Evolutionary conservation across 768 basidiomycete genomes (phyloP).

Genomic region (Phlebiopsis gigantea): DNA sequence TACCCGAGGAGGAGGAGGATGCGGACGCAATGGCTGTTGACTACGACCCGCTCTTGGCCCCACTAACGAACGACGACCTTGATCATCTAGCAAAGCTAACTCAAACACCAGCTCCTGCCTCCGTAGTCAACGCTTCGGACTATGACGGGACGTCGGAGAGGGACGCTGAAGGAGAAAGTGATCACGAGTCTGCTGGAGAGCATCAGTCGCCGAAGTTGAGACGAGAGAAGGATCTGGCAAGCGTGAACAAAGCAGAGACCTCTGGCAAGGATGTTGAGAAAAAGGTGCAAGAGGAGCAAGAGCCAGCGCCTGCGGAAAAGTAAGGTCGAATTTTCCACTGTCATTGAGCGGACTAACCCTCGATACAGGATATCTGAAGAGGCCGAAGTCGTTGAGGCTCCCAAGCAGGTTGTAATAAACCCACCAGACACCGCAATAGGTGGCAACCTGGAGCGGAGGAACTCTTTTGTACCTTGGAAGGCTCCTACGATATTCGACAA

Average conservation of each 20-base stretch:
- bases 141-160: slow-evolving; percentile 44
- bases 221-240: background rate
- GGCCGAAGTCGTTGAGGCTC: background rate
- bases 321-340: background rate
- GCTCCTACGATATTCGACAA: slow-evolving; percentile 64
- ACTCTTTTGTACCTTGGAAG: slow-evolving; percentile 30
- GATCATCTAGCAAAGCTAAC: background rate
- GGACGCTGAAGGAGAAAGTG: slow-evolving; percentile 16
- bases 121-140: slow-evolving; percentile 30
- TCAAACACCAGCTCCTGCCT: background rate
- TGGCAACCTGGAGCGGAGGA: background rate
- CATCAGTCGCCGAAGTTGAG: background rate
- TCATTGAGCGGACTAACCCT: background rate
- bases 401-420: slow-evolving; percentile 3
- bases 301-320: background rate
- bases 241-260: slow-evolving; percentile 9
- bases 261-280: background rate
- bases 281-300: too few relatives aligned
- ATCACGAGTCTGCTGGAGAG: slow-evolving; percentile 15
- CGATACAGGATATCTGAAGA: background rate
- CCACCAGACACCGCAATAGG: slow-evolving; percentile 4
- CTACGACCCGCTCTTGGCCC: background rate
- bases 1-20: background rate
- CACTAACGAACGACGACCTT: background rate
- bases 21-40: slow-evolving; percentile 1